Evolutionary conservation across 306 rosid species (phyloP).

Genomic region (Acmispon strigosus): DNA sequence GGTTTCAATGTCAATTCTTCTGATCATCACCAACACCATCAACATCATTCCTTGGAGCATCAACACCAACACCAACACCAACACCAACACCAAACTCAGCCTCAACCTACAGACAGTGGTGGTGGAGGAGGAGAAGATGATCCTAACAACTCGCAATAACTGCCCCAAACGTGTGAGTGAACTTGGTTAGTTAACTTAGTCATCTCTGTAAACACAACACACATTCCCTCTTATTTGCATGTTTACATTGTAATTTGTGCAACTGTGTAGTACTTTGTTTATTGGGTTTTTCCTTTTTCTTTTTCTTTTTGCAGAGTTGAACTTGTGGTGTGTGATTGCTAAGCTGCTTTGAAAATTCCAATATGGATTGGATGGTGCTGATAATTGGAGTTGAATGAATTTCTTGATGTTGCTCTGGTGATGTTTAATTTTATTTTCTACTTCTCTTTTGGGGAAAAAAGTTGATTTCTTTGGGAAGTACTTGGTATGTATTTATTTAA

Average conservation of each 20-base stretch:
- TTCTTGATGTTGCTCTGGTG: slow-evolving; percentile 19
- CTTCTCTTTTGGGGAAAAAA: too few species aligned
- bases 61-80: slow-evolving; percentile 32
- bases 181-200: slow-evolving; percentile 35
- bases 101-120: slow-evolving; percentile 30
- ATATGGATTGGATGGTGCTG: slow-evolving; percentile 4
- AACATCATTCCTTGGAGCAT: slow-evolving; percentile 42
- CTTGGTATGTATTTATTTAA: slow-evolving; percentile 31
- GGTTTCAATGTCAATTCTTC: slow-evolving; percentile 61
- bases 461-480: too few species aligned
- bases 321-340: slow-evolving; percentile 21
- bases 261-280: slow-evolving; percentile 10
- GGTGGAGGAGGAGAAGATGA: slow-evolving; percentile 79
- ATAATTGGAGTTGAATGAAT: too few species aligned
- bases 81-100: slow-evolving; percentile 36
- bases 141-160: slow-evolving; percentile 58
- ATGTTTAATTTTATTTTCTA: background rate
- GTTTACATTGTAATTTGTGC: slow-evolving; percentile 12
- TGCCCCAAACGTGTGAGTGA: too few species aligned
- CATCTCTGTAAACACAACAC: slow-evolving; percentile 2
- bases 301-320: slow-evolving; percentile 31
- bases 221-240: background rate
- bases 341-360: slow-evolving; percentile 16
- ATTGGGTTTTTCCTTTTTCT: slow-evolving; percentile 35
- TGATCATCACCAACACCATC: slow-evolving; percentile 25